Conservation (phyloP, 345 rosid genomes). For the Raphanus sativus region DNA sequence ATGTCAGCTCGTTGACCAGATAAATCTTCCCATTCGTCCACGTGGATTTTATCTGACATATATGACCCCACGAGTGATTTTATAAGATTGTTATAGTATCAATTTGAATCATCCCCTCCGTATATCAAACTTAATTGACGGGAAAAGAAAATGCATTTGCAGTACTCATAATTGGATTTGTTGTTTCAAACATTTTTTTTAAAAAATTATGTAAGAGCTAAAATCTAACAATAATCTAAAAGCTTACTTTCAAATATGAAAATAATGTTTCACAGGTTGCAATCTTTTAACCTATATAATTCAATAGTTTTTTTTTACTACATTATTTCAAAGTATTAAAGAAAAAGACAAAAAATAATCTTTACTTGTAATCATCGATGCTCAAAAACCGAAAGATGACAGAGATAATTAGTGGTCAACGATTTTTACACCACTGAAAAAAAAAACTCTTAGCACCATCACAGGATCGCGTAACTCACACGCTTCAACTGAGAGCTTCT, state of each 20-base stretch:
- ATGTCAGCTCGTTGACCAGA: slow-evolving; percentile 44
- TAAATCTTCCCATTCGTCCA: slow-evolving; percentile 37
- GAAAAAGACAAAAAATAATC: neutral
- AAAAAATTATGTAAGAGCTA: neutral
- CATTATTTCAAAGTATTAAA: neutral
- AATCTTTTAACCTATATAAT: neutral
- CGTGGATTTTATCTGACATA: slow-evolving; percentile 29
- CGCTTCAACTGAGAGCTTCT: neutral
- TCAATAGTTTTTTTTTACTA: neutral
- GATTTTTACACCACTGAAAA: neutral
- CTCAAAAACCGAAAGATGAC: slow-evolving; percentile 34
- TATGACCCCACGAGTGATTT: slow-evolving; percentile 39
- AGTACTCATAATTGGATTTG: neutral
- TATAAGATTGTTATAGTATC: slow-evolving; percentile 18
- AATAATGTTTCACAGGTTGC: neutral
- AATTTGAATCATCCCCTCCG: slow-evolving; percentile 14
- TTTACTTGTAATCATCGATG: slow-evolving; percentile 30
- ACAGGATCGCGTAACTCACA: neutral
- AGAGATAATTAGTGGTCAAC: slow-evolving; percentile 38
- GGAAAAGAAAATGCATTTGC: neutral
- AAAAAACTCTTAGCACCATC: neutral
- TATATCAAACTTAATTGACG: slow-evolving; percentile 1
- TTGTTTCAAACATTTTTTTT: neutral
- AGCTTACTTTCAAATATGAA: neutral
- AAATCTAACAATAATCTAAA: neutral